Conservation (phyloP, 2,329 filamentous ascomycete genomes). For the Fusarium palustre region DNA sequence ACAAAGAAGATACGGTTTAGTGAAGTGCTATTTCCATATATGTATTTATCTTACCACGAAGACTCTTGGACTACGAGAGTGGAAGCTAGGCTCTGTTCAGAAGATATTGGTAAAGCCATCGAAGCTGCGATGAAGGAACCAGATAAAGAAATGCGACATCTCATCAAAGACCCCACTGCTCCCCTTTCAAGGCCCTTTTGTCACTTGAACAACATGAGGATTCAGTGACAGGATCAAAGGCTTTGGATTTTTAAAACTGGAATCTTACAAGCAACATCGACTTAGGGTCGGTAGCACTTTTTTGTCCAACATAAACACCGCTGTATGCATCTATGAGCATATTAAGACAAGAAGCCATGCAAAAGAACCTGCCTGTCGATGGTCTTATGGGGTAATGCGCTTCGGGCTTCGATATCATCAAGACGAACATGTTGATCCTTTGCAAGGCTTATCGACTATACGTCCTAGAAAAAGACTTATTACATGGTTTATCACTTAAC, state of each 20-base stretch:
- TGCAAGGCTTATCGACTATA: not conserved
- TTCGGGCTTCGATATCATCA: not conserved
- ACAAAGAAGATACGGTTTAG: not conserved
- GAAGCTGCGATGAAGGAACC: too few species aligned
- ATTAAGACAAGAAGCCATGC: not conserved
- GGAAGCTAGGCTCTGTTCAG: not conserved
- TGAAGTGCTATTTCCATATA: not conserved
- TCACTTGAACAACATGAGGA: not conserved
- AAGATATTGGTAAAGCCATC: not conserved
- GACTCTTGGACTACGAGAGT: not conserved
- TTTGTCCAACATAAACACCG: not conserved
- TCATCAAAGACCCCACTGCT: not conserved
- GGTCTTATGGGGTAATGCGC: not conserved
- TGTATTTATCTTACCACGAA: conserved; percentile 1
- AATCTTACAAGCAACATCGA: not conserved
- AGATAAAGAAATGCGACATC: not conserved
- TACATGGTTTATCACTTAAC: too few species aligned
- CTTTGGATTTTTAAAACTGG: not conserved
- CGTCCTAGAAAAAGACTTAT: not conserved
- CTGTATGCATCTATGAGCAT: not conserved
- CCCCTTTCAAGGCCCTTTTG: not conserved
- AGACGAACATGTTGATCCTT: not conserved
- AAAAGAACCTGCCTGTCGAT: too few species aligned
- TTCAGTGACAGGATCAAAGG: not conserved
- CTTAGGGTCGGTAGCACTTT: not conserved